These are phyloP conservation scores for Kickxella alabastrina DNA, from an alignment of 192 early-diverging fungal genomes.

Conservation along the genomic window DNA sequence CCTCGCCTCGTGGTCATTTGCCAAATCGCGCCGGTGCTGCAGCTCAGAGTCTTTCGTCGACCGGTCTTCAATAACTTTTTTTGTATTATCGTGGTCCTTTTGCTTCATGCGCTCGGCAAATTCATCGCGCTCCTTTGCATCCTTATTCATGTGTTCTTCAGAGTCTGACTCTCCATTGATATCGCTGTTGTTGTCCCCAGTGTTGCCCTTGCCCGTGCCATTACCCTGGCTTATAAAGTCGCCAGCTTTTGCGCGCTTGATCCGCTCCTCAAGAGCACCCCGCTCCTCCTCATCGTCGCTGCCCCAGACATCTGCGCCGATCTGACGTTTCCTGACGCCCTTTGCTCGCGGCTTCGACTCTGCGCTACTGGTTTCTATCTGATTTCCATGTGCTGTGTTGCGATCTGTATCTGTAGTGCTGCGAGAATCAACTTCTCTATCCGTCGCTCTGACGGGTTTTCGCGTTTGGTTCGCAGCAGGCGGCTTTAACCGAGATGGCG, in stretches of 20 bases:
- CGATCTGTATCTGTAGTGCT: too few species aligned
- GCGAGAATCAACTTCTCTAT: background rate
- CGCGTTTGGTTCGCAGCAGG: background rate
- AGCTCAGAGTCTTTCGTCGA: slow-evolving; percentile 58
- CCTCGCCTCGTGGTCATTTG: slow-evolving; percentile 73
- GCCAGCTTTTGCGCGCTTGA: slow-evolving; percentile 55
- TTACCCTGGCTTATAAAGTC: slow-evolving; percentile 1
- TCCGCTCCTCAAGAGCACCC: slow-evolving; percentile 48
- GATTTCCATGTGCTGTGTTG: background rate
- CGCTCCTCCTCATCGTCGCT: slow-evolving; percentile 65
- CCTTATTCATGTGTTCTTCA: slow-evolving; percentile 52
- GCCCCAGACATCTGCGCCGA: slow-evolving; percentile 44
- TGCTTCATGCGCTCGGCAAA: slow-evolving; percentile 77
- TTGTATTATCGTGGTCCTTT: slow-evolving; percentile 75
- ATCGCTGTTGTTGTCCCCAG: slow-evolving; percentile 22
- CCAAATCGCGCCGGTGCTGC: slow-evolving; percentile 68
- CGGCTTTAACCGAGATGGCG: background rate
- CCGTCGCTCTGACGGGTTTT: background rate
- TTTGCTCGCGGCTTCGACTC: slow-evolving; percentile 10
- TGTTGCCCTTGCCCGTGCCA: slow-evolving; percentile 25
- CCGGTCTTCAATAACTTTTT: slow-evolving; percentile 51
- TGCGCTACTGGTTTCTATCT: slow-evolving; percentile 1
- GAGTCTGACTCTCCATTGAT: slow-evolving; percentile 23
- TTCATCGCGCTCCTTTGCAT: slow-evolving; percentile 86
- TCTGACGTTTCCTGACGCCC: slow-evolving; percentile 47